A percentile compares a stretch with the other conserved stretches of the same genome.
Conservation (phyloP, 1,139 yeast species). For the Saccharomyces hybrid region DNA sequence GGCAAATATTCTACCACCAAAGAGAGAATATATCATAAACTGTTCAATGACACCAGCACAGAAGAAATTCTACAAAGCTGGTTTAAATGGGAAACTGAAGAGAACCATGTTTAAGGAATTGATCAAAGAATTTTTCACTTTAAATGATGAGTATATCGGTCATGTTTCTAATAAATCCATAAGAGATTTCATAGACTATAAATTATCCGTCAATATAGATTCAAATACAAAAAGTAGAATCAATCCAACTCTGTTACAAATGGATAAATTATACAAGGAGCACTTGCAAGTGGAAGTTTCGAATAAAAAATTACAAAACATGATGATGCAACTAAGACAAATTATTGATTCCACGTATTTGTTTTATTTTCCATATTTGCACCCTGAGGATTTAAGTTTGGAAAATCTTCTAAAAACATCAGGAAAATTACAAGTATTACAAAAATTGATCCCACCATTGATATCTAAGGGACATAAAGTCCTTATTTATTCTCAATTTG, state of each 20-base stretch:
- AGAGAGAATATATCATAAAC: conserved; percentile 78
- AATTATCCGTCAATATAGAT: conserved; percentile 17
- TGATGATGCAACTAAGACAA: conserved; percentile 75
- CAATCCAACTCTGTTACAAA: conserved; percentile 14
- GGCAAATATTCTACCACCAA: conserved; percentile 60
- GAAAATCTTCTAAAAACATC: conserved; percentile 44
- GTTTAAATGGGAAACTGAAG: conserved; percentile 43
- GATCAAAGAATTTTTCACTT: conserved; percentile 39
- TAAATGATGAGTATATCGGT: conserved; percentile 32
- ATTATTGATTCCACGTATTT: conserved; percentile 80
- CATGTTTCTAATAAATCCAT: conserved; percentile 34
- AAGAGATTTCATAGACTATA: conserved; percentile 35
- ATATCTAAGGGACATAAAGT: conserved; percentile 52
- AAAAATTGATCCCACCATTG: conserved; percentile 51
- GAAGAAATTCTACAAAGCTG: conserved; percentile 52
- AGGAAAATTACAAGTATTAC: conserved; percentile 62
- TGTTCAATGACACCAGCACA: conserved; percentile 61
- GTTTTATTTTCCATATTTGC: conserved; percentile 71
- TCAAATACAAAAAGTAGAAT: conserved; percentile 7
- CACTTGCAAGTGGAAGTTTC: conserved; percentile 31
- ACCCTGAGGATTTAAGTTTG: conserved; percentile 33
- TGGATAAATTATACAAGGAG: conserved; percentile 26
- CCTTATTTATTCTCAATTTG: conserved; percentile 77
- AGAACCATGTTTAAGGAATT: conserved; percentile 39
- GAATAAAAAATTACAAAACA: conserved; percentile 49